Evolutionary conservation across 129 eudicot species (phyloP), one percentile per base, ranked within the genome.

Genomic region (Flaveria sonorensis): DNA sequence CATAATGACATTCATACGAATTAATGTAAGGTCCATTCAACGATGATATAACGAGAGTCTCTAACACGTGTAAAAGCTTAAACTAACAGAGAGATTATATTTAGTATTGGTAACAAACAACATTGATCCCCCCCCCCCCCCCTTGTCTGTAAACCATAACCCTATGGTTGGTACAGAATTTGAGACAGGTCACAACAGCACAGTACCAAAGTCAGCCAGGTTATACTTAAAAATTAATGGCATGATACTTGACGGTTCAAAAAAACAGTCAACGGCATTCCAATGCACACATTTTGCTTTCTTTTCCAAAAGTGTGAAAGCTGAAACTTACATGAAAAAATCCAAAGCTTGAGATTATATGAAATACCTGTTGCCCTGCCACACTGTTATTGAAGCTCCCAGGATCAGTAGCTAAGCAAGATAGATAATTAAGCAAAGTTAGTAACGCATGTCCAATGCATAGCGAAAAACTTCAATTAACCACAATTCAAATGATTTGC

Each of bases 301-400:
- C 24, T 24, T 72, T 65, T 18, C 60, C 60, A 65, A 80, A 73
- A 73, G 40, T 11, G 28, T 26, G 10, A 74, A 6, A 36, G 40
- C 40, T 36, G 7, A 1, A 80, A 64, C 68, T 73, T 64, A 42
- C 50, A 64, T 51, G 18, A 12, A 18, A 45, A 56, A 56, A 18
- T 14, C 47, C 42, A 43, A 74, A 74, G 56, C 56, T 43, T 11
- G 67, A 42, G 71, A 60, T 8, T 67, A 79, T 47, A 72, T 28
- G 10, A 74, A 76, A 57, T 42, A 92, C 98, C 98, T 92, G 93
- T 85, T 90, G 86, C 60, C 87, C 98, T 18, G 86, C 77, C 23
- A 92, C 98, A 76, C 98, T 92, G 81, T 90, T 92, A 87, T 92
- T 92, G 79, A 92, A 92, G 87, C 96, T 88, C 73, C 98, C 94